These are phyloP conservation scores for Dentipellis fragilis DNA, from an alignment of 768 basidiomycete species.

Conservation along the genomic window DNA sequence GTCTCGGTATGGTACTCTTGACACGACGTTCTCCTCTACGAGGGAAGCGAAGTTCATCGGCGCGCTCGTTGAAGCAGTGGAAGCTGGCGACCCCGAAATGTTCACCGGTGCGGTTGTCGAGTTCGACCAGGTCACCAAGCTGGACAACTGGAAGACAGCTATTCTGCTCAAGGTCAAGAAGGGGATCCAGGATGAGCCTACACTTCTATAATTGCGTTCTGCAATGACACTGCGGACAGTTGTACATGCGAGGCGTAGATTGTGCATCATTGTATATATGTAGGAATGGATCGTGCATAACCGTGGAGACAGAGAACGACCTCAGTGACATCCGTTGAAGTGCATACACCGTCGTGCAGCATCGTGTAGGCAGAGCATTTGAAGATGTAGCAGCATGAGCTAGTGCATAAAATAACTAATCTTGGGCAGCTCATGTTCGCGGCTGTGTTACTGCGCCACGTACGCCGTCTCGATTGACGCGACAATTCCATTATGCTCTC, in stretches of 20 bases:
- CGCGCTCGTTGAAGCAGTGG: slow-evolving; percentile 68
- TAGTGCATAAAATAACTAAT: background rate
- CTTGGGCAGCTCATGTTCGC: background rate
- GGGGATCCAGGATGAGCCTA: slow-evolving; percentile 51
- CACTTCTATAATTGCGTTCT: slow-evolving; percentile 9
- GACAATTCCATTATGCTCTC: background rate
- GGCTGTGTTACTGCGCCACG: background rate
- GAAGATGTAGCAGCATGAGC: too few species aligned
- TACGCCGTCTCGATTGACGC: slow-evolving; percentile 3
- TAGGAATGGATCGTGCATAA: background rate
- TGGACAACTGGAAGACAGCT: slow-evolving; percentile 94
- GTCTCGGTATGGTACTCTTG: slow-evolving; percentile 67
- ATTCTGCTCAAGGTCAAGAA: slow-evolving; percentile 89
- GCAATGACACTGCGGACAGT: background rate
- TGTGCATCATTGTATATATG: background rate
- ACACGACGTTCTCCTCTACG: slow-evolving; percentile 77
- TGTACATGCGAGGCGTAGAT: background rate
- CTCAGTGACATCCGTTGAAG: too few species aligned
- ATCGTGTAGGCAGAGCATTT: too few species aligned
- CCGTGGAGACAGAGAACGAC: background rate
- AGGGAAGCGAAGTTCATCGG: slow-evolving; percentile 87
- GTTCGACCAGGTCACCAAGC: slow-evolving; percentile 83
- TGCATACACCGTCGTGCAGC: too few species aligned
- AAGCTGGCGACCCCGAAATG: slow-evolving; percentile 56
- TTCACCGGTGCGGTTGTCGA: slow-evolving; percentile 85